Conservation (phyloP, 495 filamentous ascomycete species). For the Penicillium flavigenum region DNA sequence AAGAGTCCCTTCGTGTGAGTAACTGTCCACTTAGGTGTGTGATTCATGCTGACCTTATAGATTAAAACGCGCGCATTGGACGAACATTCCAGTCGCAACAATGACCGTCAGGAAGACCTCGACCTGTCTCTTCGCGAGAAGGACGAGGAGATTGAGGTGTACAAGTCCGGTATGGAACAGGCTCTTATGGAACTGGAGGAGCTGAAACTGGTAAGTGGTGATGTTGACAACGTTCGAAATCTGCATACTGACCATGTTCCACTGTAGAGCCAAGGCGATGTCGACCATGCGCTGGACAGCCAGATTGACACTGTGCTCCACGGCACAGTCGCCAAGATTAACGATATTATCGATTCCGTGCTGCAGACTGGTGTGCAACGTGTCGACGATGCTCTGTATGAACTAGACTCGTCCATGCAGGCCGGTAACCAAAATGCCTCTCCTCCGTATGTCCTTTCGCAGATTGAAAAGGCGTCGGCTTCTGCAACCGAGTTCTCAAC, state of each 20-base stretch:
- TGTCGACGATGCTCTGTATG: conserved; percentile 95
- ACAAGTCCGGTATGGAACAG: conserved; percentile 96
- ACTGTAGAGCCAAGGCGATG: conserved; percentile 62
- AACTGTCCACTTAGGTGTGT: background rate
- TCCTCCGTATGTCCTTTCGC: conserved; percentile 91
- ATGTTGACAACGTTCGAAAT: background rate
- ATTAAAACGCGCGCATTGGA: conserved; percentile 86
- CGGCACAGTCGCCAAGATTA: conserved; percentile 84
- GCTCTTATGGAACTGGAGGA: conserved; percentile 88
- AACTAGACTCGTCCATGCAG: conserved; percentile 95
- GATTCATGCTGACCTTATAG: conserved; percentile 30
- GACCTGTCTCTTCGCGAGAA: conserved; percentile 82
- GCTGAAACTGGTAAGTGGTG: conserved; percentile 53
- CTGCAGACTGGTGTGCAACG: conserved; percentile 90
- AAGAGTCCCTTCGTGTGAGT: conserved; percentile 76
- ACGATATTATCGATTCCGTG: conserved; percentile 97
- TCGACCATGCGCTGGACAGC: conserved; percentile 79
- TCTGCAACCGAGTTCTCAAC: conserved; percentile 96
- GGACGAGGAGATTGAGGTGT: conserved; percentile 95
- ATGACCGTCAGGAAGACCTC: conserved; percentile 80
- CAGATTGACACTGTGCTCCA: conserved; percentile 87
- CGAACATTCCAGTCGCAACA: conserved; percentile 71
- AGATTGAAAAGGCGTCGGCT: conserved; percentile 94
- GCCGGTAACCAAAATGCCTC: conserved; percentile 98
- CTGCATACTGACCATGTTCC: background rate